Evolutionary conservation across 306 rosid species (phyloP).

Genomic region (Amphicarpaea edgeworthii): DNA sequence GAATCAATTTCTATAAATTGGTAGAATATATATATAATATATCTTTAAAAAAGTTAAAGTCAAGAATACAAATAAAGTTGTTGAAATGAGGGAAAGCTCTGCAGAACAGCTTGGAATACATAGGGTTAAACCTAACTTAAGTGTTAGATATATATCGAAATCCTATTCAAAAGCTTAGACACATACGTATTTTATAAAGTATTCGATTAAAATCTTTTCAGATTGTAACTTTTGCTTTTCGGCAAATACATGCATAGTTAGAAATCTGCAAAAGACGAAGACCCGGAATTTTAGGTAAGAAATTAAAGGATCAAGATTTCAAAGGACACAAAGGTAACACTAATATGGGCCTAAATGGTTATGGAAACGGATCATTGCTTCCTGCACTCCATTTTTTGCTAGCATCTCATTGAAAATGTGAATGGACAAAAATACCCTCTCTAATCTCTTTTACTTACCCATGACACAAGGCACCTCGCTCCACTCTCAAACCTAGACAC

Average conservation of each 20-base stretch:
- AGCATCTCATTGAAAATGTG: no score
- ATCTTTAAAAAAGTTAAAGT: conserved; percentile 40
- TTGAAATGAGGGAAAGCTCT: conserved; percentile 50
- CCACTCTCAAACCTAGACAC: no score
- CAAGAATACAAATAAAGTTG: conserved; percentile 40
- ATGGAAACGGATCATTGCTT: no score
- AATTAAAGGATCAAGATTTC: background rate
- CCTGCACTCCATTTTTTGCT: no score
- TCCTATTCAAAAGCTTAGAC: conserved; percentile 30
- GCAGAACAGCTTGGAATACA: conserved; percentile 21
- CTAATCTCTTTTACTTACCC: no score
- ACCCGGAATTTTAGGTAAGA: background rate
- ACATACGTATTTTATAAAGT: background rate
- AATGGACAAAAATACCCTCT: no score
- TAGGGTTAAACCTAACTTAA: conserved; percentile 4
- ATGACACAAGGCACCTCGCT: no score
- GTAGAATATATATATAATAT: background rate
- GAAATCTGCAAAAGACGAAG: background rate
- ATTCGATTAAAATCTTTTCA: conserved; percentile 28
- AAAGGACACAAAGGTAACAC: no score
- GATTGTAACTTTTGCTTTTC: conserved; percentile 2
- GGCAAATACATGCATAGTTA: conserved; percentile 24
- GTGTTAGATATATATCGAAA: background rate
- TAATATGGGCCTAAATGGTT: no score
- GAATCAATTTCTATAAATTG: conserved; percentile 22